A percentile compares a stretch with the other conserved stretches of the same genome.
These are phyloP conservation scores for Chrysanthemum lavandulifolium DNA, from an alignment of 129 eudicot genomes.

Conservation along the genomic window DNA sequence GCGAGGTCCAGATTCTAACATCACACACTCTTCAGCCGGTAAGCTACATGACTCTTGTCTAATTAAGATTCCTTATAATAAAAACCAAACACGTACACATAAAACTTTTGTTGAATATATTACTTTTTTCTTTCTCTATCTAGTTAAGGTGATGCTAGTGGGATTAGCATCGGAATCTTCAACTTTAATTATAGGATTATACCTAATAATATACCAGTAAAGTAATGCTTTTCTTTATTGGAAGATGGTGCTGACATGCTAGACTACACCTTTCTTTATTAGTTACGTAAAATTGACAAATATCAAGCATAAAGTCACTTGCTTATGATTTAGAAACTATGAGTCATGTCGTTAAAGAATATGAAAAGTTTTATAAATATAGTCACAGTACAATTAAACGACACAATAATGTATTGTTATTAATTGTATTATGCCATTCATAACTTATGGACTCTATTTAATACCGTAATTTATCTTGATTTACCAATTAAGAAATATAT, in stretches of 20 bases:
- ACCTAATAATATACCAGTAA: slow-evolving; percentile 5
- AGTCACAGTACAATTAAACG: no score
- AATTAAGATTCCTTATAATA: not conserved
- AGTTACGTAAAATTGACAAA: no score
- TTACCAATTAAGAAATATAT: no score
- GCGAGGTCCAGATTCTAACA: slow-evolving; percentile 70
- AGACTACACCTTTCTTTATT: slow-evolving; percentile 46
- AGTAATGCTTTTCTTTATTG: not conserved
- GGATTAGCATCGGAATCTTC: not conserved
- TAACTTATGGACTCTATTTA: no score
- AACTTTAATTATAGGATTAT: not conserved
- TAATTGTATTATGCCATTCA: no score
- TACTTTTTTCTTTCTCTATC: not conserved
- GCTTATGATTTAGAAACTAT: no score
- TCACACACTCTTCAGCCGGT: slow-evolving; percentile 94
- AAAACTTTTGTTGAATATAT: not conserved
- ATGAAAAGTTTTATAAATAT: no score
- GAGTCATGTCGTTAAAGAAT: no score
- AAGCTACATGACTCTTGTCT: slow-evolving; percentile 16
- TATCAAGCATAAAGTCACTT: not conserved
- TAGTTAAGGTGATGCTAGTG: not conserved
- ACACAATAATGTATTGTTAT: no score
- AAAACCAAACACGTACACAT: not conserved
- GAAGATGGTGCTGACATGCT: not conserved
- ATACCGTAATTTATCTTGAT: no score